phyloP scores from a whole-genome alignment of 2,329 filamentous ascomycete species.

The Aspergillus sp. region DNA sequence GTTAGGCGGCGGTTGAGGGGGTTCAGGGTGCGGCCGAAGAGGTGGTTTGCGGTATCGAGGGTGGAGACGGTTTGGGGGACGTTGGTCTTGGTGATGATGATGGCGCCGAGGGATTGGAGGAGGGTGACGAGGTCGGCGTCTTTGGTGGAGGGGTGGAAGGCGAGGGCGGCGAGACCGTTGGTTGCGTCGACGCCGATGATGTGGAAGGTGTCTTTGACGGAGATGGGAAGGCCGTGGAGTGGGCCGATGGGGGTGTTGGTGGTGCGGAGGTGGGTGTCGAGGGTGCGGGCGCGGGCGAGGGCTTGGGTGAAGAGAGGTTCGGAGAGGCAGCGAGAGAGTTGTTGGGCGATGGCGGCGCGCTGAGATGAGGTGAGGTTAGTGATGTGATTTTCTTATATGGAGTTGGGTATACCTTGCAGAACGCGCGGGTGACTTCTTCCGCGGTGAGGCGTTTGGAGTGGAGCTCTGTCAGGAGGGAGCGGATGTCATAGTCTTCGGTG shows the following conservation, averaged over 20 bases:
- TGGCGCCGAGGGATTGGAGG: slow-evolving; percentile 61
- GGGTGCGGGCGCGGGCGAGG: slow-evolving; percentile 48
- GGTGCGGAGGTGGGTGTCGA: slow-evolving; percentile 49
- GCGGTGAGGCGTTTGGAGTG: slow-evolving; percentile 37
- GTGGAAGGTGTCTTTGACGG: slow-evolving; percentile 51
- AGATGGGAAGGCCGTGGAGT: slow-evolving; percentile 64
- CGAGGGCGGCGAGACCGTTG: slow-evolving; percentile 62
- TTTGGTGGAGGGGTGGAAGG: slow-evolving; percentile 58
- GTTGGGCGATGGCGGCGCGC: slow-evolving; percentile 42
- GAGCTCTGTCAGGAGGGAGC: slow-evolving; percentile 41
- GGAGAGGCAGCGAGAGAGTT: slow-evolving; percentile 51
- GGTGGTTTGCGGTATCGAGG: slow-evolving; percentile 61
- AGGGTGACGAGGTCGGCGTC: slow-evolving; percentile 62
- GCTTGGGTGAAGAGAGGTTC: slow-evolving; percentile 56
- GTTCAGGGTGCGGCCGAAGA: slow-evolving; percentile 65
- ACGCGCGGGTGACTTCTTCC: slow-evolving; percentile 55
- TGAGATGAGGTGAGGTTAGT: slow-evolving; percentile 13
- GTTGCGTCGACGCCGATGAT: slow-evolving; percentile 54
- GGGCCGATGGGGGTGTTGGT: slow-evolving; percentile 55
- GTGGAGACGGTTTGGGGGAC: slow-evolving; percentile 61
- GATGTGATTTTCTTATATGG: neutral
- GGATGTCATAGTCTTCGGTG: slow-evolving; percentile 56
- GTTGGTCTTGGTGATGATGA: slow-evolving; percentile 72
- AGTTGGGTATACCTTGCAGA: slow-evolving; percentile 49
- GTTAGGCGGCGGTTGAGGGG: slow-evolving; percentile 63